phyloP scores from a whole-genome alignment of 2,329 filamentous ascomycete genomes.

The Sporothrix brasiliensis region DNA sequence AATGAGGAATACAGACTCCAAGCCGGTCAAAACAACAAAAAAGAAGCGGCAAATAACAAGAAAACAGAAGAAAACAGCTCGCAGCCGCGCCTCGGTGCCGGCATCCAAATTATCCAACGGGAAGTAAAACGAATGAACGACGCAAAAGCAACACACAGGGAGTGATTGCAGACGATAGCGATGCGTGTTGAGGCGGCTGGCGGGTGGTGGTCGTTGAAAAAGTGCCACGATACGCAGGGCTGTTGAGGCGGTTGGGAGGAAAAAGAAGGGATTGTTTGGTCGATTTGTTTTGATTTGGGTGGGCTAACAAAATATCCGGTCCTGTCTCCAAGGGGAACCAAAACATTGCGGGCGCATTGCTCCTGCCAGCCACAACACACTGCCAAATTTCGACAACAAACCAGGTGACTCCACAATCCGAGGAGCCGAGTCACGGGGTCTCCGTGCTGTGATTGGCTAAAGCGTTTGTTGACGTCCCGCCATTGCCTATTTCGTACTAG shows the following conservation, averaged over 20 bases:
- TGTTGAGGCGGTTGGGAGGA: conserved; percentile 27
- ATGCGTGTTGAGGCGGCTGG: conserved; percentile 27
- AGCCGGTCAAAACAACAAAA: conserved; percentile 29
- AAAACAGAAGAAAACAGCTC: conserved; percentile 18
- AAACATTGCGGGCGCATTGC: conserved; percentile 32
- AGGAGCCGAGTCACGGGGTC: conserved; percentile 30
- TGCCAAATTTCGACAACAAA: conserved; percentile 30
- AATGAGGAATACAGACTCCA: conserved; percentile 14
- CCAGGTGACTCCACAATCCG: conserved; percentile 20
- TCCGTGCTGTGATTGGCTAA: conserved; percentile 19
- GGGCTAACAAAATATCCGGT: conserved; percentile 35
- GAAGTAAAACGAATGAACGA: neutral
- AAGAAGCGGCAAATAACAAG: conserved; percentile 12
- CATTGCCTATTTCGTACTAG: conserved; percentile 1
- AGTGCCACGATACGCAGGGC: conserved; percentile 28
- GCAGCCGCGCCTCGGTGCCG: conserved; percentile 25
- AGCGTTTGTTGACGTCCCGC: neutral
- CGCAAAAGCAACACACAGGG: conserved; percentile 18
- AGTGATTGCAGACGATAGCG: conserved; percentile 3
- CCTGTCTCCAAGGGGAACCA: conserved; percentile 39
- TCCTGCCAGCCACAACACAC: conserved; percentile 33
- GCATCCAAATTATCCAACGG: conserved; percentile 33
- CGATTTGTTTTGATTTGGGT: conserved; percentile 40
- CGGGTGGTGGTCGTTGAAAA: conserved; percentile 26
- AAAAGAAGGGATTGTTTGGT: conserved; percentile 35